Evolutionary conservation across 1,284 basidiomycete species (phyloP), one percentile per base, ranked within the genome.

Genomic region (Crepidotus sp.): DNA sequence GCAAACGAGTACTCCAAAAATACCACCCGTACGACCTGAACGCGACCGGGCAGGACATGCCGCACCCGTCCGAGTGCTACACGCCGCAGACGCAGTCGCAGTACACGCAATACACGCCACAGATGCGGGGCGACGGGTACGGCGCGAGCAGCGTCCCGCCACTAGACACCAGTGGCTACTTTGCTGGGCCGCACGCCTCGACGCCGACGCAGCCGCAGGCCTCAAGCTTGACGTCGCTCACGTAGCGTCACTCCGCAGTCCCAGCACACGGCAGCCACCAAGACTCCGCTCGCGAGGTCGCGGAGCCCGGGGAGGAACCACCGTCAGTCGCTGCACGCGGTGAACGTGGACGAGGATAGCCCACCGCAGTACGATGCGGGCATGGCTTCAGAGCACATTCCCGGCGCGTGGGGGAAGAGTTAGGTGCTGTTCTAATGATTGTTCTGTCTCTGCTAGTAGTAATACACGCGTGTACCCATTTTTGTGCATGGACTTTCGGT

Each of bases 1-100:
- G 71, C 70, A 44, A 69, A 74, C 48, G 60, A 65, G 33, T 75
- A 76, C 50, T 65, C 70, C n/a, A n/a, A 3, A 66, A 67, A 43
- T 70, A 75, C 22, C 74, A 80, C 37, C 65, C 72, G 31, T 79
- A 74, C 50, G 61, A 65, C 19, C 10, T 15, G 36, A 48, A 63
- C 19, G 54, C 61, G n/a, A n/a, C n/a, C n/a, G n/a, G n/a, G 9
- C 55, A 58, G 45, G 48, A 31, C 14, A 31, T 14, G 4, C 30
- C 54, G 8, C 54, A 55, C n/a, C 9, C 14, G 55, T 66, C 53
- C 41, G 47, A 45, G 50, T 39, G 54, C 49, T 34, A 52, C 31
- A 50, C 55, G n/a, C 51, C 55, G 18, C 32, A 35, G 43, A 18
- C 30, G 46, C 54, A 48, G 55, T 56, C 35, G 46, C 54, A 48